A percentile compares a stretch with the other conserved stretches of the same genome.
Evolutionary conservation across 2,329 filamentous ascomycete species (phyloP).

Genomic region (Albifimbria verrucaria): DNA sequence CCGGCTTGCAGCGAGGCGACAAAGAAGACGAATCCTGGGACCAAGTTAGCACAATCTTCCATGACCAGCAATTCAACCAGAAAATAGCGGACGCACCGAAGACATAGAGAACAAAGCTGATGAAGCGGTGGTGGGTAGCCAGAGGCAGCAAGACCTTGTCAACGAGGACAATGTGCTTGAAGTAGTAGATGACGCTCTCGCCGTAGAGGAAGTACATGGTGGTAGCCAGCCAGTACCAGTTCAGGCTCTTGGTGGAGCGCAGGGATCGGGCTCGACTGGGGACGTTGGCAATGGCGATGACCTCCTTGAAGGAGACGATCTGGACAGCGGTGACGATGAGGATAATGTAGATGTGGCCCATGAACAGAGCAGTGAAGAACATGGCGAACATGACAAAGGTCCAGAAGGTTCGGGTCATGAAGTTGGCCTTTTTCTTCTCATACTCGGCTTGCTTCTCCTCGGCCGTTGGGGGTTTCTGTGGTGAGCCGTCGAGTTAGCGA

Average conservation of each 20-base stretch:
- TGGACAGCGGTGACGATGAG: constrained; percentile 89
- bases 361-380: constrained; percentile 91
- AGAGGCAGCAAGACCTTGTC: constrained; percentile 90
- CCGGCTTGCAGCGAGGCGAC: constrained; percentile 91
- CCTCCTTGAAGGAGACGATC: constrained; percentile 98
- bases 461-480: constrained; percentile 39
- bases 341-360: constrained; percentile 96
- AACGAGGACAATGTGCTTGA: constrained; percentile 96
- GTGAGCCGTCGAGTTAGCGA: constrained; percentile 13
- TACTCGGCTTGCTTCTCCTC: constrained; percentile 62
- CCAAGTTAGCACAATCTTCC: constrained; percentile 10
- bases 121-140: constrained; percentile 96
- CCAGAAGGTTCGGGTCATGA: constrained; percentile 96
- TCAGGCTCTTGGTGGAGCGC: constrained; percentile 90
- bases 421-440: constrained; percentile 98
- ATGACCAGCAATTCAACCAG: no score
- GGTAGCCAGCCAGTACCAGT: constrained; percentile 98
- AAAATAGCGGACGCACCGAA: constrained; percentile 83
- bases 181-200: constrained; percentile 99
- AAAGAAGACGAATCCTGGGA: constrained; percentile 91
- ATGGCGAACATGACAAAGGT: constrained; percentile 93
- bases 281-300: constrained; percentile 95
- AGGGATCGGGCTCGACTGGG: constrained; percentile 87
- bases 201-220: constrained; percentile 99
- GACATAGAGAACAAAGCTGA: constrained; percentile 97